Conservation (phyloP, 2,329 filamentous ascomycete species). For the Penicillium sclerotigenum region DNA sequence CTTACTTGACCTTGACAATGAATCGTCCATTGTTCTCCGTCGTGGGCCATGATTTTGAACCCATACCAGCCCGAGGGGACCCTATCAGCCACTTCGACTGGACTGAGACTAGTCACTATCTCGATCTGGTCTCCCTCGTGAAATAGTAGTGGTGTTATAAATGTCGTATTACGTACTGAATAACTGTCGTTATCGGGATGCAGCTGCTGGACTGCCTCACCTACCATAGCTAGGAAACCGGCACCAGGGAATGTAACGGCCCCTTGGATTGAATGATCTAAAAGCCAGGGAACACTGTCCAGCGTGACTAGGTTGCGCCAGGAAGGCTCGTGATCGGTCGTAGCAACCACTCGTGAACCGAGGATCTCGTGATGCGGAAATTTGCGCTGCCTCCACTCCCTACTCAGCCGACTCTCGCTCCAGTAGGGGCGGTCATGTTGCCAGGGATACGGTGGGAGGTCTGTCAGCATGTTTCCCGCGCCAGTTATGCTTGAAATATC, state of each 20-base stretch:
- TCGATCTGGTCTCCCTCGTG: conserved; percentile 1
- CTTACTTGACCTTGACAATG: conserved; percentile 9
- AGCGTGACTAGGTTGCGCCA: conserved; percentile 31
- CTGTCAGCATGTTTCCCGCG: conserved; percentile 10
- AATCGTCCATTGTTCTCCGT: neutral
- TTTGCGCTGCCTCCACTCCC: conserved; percentile 22
- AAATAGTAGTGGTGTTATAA: conserved; percentile 9
- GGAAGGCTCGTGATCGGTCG: conserved; percentile 20
- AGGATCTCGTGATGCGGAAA: conserved; percentile 29
- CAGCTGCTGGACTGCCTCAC: conserved; percentile 22
- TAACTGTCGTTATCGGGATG: conserved; percentile 5
- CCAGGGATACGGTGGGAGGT: conserved; percentile 27
- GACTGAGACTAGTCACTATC: neutral
- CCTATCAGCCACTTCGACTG: neutral
- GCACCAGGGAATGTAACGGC: conserved; percentile 26
- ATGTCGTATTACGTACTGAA: conserved; percentile 12
- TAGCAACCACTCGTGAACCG: conserved; percentile 25
- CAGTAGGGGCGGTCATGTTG: conserved; percentile 20
- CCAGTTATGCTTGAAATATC: neutral
- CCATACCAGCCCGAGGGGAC: neutral
- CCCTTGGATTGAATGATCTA: conserved; percentile 26
- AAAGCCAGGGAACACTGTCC: conserved; percentile 29
- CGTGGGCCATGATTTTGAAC: neutral
- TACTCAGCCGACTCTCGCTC: conserved; percentile 17
- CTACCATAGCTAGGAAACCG: conserved; percentile 25